Conservation (phyloP, 352 stramenopile species). For the Thraustochytrium striatum region DNA sequence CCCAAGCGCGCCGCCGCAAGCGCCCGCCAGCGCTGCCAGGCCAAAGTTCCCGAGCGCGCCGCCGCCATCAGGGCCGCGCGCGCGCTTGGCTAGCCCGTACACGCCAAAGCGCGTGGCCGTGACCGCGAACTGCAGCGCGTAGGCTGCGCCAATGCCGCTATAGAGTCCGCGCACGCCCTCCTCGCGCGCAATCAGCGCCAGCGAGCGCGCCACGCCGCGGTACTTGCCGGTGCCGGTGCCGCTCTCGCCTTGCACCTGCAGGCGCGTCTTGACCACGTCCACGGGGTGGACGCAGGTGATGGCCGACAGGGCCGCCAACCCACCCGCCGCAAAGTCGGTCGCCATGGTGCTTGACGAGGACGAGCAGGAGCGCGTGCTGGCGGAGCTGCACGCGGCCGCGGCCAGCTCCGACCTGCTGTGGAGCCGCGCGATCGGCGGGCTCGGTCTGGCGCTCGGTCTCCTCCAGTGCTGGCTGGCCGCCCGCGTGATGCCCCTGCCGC, state of each 20-base stretch:
- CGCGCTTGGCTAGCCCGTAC: constrained; percentile 16
- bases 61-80: not conserved
- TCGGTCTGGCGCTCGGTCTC: no score
- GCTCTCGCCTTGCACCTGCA: constrained; percentile 27
- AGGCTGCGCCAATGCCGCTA: constrained; percentile 1
- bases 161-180: constrained; percentile 19
- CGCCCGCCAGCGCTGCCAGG: constrained; percentile 3
- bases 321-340: constrained; percentile 24
- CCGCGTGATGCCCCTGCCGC: no score
- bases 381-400: no score
- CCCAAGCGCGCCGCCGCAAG: constrained; percentile 11
- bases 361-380: no score
- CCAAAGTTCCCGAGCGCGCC: not conserved
- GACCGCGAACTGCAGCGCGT: constrained; percentile 38
- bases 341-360: no score
- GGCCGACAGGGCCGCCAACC: constrained; percentile 10
- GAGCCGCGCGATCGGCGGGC: no score
- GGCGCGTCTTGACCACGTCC: constrained; percentile 40
- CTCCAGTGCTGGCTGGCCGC: no score
- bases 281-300: constrained; percentile 42
- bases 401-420: no score
- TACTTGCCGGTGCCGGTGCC: not conserved
- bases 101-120: constrained; percentile 33
- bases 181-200: constrained; percentile 4
- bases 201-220: not conserved